phyloP scores from a whole-genome alignment of 768 basidiomycete genomes.

The Leccinum sublutescens region DNA sequence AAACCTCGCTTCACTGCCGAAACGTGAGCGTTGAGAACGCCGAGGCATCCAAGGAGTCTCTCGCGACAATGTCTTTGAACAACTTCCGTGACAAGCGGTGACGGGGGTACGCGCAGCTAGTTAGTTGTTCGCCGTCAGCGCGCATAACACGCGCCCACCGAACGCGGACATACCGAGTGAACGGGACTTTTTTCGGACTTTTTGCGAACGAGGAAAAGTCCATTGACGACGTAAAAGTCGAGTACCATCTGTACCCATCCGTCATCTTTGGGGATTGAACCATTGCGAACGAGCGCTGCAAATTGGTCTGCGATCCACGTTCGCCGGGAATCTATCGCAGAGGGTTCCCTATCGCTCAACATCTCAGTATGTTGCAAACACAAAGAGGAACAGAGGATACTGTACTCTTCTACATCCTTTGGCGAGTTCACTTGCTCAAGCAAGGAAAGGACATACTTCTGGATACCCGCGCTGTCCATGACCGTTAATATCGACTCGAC shows the following conservation, averaged over 20 bases:
- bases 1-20: slow-evolving; percentile 53
- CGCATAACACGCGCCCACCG: not conserved
- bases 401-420: slow-evolving; percentile 43
- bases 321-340: slow-evolving; percentile 54
- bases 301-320: slow-evolving; percentile 89
- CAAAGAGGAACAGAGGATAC: slow-evolving; percentile 4
- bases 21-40: slow-evolving; percentile 65
- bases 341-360: slow-evolving; percentile 39
- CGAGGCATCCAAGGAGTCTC: slow-evolving; percentile 70
- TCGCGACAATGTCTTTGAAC: slow-evolving; percentile 65
- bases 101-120: slow-evolving; percentile 57
- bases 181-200: slow-evolving; percentile 64
- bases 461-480: slow-evolving; percentile 73
- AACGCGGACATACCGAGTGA: slow-evolving; percentile 47
- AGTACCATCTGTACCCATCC: slow-evolving; percentile 72
- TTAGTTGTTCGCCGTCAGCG: slow-evolving; percentile 1
- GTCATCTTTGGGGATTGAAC: slow-evolving; percentile 76
- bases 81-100: slow-evolving; percentile 70
- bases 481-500: slow-evolving; percentile 78
- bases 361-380: slow-evolving; percentile 15
- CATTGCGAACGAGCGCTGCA: slow-evolving; percentile 71
- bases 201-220: slow-evolving; percentile 75
- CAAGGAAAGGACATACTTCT: slow-evolving; percentile 72
- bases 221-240: slow-evolving; percentile 80
- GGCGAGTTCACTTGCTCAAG: slow-evolving; percentile 57